These are phyloP conservation scores for Aspergillus proliferans DNA, from an alignment of 2,329 filamentous ascomycete genomes.

Conservation along the genomic window DNA sequence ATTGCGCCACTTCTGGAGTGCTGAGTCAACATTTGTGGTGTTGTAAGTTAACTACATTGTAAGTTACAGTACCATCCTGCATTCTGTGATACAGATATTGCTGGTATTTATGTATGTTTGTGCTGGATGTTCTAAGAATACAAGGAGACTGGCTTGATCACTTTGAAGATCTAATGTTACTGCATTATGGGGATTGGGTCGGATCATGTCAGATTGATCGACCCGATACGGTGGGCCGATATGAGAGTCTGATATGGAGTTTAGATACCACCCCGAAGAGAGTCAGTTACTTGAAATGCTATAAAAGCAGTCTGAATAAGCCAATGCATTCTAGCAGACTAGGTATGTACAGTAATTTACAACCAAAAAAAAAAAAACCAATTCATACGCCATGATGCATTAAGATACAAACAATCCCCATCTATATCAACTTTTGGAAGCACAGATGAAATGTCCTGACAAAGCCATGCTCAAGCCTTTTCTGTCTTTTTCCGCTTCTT, in stretches of 20 bases:
- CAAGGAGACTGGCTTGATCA: too few relatives aligned
- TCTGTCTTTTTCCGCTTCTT: constrained; percentile 36
- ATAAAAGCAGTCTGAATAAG: background rate
- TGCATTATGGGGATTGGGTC: background rate
- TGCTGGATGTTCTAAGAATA: background rate
- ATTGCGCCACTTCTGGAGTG: background rate
- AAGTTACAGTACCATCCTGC: background rate
- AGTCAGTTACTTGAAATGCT: too few relatives aligned
- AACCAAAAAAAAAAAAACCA: background rate
- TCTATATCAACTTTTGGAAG: background rate
- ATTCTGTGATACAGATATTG: background rate
- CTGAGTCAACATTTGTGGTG: background rate
- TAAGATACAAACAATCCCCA: background rate
- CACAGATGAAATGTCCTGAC: constrained; percentile 33
- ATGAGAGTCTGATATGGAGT: background rate
- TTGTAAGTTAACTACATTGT: background rate
- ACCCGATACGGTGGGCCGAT: background rate
- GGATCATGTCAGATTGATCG: background rate
- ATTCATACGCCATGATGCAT: background rate
- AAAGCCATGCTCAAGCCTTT: constrained; percentile 20
- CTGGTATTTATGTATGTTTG: background rate
- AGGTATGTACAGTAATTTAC: background rate
- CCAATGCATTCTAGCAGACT: background rate
- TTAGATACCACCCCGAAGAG: too few relatives aligned
- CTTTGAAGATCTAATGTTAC: too few relatives aligned